A percentile compares a stretch with the other conserved stretches of the same genome.
Conservation (phyloP, 352 stramenopile genomes). For the Phytophthora colocasiae region DNA sequence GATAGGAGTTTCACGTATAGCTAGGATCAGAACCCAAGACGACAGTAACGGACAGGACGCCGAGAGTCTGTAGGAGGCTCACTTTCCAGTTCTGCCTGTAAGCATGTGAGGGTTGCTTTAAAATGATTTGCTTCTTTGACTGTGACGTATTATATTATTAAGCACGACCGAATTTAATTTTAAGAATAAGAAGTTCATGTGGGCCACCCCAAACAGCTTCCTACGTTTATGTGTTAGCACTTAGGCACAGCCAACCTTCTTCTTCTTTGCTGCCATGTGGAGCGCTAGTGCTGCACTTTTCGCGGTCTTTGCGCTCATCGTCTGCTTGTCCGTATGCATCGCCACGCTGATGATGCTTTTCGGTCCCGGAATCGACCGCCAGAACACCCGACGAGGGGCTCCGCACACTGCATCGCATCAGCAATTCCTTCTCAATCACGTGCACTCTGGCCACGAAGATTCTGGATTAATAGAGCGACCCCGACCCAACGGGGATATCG, state of each 20-base stretch:
- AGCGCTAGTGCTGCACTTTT: slow-evolving; percentile 13
- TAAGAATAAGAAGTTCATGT: neutral
- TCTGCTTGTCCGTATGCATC: slow-evolving; percentile 26
- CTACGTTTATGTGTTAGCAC: too few species aligned
- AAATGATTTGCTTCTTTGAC: too few species aligned
- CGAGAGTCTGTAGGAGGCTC: too few species aligned
- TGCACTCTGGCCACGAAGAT: slow-evolving; percentile 57
- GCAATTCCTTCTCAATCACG: slow-evolving; percentile 58
- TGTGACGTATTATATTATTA: too few species aligned
- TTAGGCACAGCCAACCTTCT: neutral
- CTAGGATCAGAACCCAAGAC: too few species aligned
- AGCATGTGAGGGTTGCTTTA: too few species aligned
- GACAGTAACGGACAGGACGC: too few species aligned
- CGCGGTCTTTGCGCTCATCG: slow-evolving; percentile 21
- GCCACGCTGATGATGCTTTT: slow-evolving; percentile 50
- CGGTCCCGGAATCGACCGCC: slow-evolving; percentile 59
- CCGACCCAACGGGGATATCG: slow-evolving; percentile 42
- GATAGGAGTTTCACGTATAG: too few species aligned
- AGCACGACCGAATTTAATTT: too few species aligned
- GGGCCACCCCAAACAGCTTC: too few species aligned
- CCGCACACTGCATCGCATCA: slow-evolving; percentile 58
- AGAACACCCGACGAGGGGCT: slow-evolving; percentile 47
- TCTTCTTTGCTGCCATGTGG: slow-evolving; percentile 24
- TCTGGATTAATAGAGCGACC: slow-evolving; percentile 52
- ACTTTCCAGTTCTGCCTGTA: too few species aligned